Conservation (phyloP, 2,329 filamentous ascomycete genomes). For the Microcyclosporella mali region DNA sequence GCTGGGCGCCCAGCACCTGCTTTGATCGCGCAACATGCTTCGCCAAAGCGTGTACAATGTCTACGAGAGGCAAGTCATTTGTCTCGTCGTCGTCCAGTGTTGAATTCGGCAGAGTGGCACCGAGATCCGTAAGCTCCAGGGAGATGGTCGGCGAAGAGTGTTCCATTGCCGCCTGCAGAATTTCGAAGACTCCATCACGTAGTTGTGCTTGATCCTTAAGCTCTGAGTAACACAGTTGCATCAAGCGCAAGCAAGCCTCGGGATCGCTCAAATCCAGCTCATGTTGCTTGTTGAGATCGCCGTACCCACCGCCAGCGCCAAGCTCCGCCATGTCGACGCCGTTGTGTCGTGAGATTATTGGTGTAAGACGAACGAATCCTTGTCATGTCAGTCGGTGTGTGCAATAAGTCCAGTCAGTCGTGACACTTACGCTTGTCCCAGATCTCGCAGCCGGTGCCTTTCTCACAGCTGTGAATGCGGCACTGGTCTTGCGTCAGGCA, state of each 20-base stretch:
- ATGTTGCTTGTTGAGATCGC: constrained; percentile 63
- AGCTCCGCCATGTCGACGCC: constrained; percentile 60
- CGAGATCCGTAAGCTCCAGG: constrained; percentile 22
- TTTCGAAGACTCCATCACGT: constrained; percentile 31
- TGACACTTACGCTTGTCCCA: constrained; percentile 33
- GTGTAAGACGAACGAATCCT: constrained; percentile 67
- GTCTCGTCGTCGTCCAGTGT: background rate
- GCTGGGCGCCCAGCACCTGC: constrained; percentile 10
- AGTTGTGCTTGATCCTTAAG: constrained; percentile 33
- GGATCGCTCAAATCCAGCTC: constrained; percentile 56
- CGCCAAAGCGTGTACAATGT: constrained; percentile 27
- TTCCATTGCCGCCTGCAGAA: constrained; percentile 28
- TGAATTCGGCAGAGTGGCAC: background rate
- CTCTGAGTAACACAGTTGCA: constrained; percentile 43
- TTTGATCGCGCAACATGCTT: constrained; percentile 21
- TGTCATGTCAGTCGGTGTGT: constrained; percentile 26
- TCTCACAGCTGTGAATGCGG: constrained; percentile 81
- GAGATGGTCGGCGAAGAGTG: constrained; percentile 12
- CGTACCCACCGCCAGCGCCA: constrained; percentile 72
- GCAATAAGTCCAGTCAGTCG: background rate
- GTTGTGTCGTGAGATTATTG: constrained; percentile 61
- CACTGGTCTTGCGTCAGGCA: constrained; percentile 60
- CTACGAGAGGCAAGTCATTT: constrained; percentile 26
- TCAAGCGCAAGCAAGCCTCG: constrained; percentile 46
- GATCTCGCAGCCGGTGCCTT: constrained; percentile 55